Conservation (phyloP, 2,329 filamentous ascomycete species). For the Magnaporthiopsis rhizophila region DNA sequence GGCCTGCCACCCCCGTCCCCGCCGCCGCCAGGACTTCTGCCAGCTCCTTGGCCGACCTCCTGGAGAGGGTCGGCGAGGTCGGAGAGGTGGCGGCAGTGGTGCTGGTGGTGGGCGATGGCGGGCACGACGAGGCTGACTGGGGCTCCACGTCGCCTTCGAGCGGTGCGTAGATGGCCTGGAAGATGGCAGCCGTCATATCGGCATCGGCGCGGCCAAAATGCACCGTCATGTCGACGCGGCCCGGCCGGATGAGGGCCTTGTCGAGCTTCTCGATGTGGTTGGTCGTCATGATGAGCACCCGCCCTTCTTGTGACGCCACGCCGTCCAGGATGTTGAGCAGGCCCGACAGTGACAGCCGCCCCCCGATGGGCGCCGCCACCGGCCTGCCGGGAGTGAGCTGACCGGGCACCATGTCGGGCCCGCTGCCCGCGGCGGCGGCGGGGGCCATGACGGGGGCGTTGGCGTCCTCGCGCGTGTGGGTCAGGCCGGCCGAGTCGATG, state of each 20-base stretch:
- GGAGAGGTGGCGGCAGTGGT: neutral
- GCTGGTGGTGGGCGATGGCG: conserved; percentile 7
- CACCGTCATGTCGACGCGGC: conserved; percentile 52
- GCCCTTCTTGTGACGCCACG: conserved; percentile 54
- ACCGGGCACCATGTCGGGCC: conserved; percentile 23
- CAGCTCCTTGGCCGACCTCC: neutral
- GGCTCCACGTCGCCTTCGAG: conserved; percentile 37
- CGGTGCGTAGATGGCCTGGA: conserved; percentile 48
- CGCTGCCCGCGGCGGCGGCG: conserved; percentile 11
- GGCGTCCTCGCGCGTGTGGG: conserved; percentile 42
- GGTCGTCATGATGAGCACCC: conserved; percentile 59
- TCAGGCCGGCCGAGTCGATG: conserved; percentile 65
- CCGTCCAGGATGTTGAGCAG: conserved; percentile 78
- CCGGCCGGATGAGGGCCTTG: conserved; percentile 54
- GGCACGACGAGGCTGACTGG: neutral
- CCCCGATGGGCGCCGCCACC: conserved; percentile 4
- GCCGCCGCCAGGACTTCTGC: neutral
- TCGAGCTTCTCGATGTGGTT: conserved; percentile 55
- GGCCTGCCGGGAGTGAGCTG: conserved; percentile 23
- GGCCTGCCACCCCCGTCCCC: neutral
- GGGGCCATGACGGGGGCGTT: conserved; percentile 5
- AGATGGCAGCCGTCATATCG: conserved; percentile 45
- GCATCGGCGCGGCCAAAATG: conserved; percentile 47
- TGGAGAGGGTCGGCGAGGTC: neutral
- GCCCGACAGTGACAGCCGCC: conserved; percentile 61